Evolutionary conservation across 2,329 filamentous ascomycete species (phyloP), one percentile per base, ranked within the genome.

Genomic region (Claviceps fusiformis): DNA sequence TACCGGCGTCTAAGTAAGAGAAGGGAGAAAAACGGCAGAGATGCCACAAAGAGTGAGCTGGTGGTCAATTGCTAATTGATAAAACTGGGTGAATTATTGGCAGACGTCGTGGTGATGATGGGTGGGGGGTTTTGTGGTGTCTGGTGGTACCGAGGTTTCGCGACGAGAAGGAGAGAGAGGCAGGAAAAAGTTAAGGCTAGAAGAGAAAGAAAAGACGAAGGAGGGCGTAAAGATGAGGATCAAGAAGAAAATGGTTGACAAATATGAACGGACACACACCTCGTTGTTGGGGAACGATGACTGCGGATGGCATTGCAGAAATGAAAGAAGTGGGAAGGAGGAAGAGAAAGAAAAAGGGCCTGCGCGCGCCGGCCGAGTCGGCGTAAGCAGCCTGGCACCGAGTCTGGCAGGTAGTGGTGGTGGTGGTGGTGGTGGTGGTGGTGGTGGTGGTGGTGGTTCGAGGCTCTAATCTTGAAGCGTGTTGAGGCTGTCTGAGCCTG

Each of bases 1-100:
- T 65, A 56, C 64, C 65, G 58, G 62, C 59, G 61, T 66, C 67
- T 69, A 54, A 44, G 56, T 55, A 33, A 31, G 41, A 54, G 51
- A 33, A 44, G 56, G 56, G 29, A 31, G 41, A 54, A 52, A 33
- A 53, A 54, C 55, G 52, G 39, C 54, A 24, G 39, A 59, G 35
- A 53, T 46, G 43, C 58, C 49, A 54, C 52, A 44, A 35, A 31
- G 33, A 27, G 56, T 60, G 50, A 60, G 56, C 48, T 45, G 53
- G 50, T 55, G 53, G 43, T 60, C 46, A 51, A 47, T 59, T 37
- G 48, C 51, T 56, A 39, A 52, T 47, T 50, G 54, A 56, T 57
- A 54, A 56, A 53, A 44, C 50, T 35, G 11, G 15, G 46, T 10
- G 44, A 27, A 27, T 44, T 33, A 27, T 15, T 10, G 37, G 47